Evolutionary conservation across 2,329 filamentous ascomycete species (phyloP), one percentile per base, ranked within the genome.

Genomic region (Hortaea sp.): DNA sequence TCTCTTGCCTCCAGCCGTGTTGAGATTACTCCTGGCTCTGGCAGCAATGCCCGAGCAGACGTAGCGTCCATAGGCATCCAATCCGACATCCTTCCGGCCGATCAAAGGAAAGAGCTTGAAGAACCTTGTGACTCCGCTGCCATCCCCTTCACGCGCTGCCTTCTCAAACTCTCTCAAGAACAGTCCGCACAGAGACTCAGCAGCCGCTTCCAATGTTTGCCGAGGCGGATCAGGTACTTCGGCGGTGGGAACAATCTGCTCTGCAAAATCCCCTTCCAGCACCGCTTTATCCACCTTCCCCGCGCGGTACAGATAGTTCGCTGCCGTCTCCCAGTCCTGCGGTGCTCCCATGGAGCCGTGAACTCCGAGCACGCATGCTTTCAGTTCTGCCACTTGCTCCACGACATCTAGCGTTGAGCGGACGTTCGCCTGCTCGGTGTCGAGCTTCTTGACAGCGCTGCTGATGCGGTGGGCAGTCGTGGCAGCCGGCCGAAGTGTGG

Each of bases 51-150:
- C 92, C 64, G 94, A 87, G 61, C 92, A 98, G 29, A 98, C 90
- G 64, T 97, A 98, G 55, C 84, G 79, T 1, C 92, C 92, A 64
- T 98, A 98, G 3, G 95, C 87, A 66, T 98, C 90, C 47, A 98
- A 66, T 0, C 92, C 92, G 6, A 90, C 85, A 46, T 94, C 86
- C 2, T 87, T 82, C 50, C 89, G 78, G 10, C 85, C 89, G 61
- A 98, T 95, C 32, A 98, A 71, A 11, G 92, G 92, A 59, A 98
- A 98, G 34, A 98, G 73, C 70, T 98, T 98, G 72, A 98, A 98
- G 72, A 98, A 98, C 38, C 92, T 76, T 1, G 92, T 95, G 44
- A 98, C 87, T 63, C 85, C 88, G 27, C 85, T 78, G 3, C 87
- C 88, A 58, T 97, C 89, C n/a, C 79, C 84, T 38, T 92, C 88